Percentiles rank a stretch among this genome's conserved stretches.
Evolutionary conservation across 169 alveolate genomes (phyloP).

Genomic region (Plasmodium falciparum): DNA sequence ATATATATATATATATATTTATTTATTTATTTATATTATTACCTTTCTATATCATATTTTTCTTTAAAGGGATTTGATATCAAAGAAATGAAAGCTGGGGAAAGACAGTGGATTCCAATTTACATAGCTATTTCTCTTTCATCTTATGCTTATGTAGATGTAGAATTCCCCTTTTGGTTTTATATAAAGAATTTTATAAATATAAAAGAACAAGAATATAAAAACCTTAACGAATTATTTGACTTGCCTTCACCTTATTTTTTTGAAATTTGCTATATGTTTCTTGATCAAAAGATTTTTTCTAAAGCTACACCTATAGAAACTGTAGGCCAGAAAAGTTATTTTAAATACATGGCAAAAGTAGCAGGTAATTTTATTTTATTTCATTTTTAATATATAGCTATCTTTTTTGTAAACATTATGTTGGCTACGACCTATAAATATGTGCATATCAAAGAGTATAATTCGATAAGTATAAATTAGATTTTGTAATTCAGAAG

Average conservation of each 20-base stretch:
- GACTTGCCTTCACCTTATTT: constrained; percentile 77
- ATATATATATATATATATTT: not conserved
- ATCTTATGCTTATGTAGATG: constrained; percentile 71
- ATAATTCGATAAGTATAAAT: too few species aligned
- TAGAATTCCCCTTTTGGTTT: constrained; percentile 77
- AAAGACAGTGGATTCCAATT: constrained; percentile 75
- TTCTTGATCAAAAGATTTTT: constrained; percentile 73
- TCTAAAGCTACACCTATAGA: constrained; percentile 75
- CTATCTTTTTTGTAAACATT: too few species aligned
- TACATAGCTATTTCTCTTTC: constrained; percentile 64
- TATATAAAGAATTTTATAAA: constrained; percentile 65
- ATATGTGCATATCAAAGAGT: too few species aligned
- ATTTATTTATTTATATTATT: not conserved
- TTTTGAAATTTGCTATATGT: constrained; percentile 76
- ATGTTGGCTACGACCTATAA: too few species aligned
- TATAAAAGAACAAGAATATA: constrained; percentile 75
- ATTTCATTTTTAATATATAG: not conserved
- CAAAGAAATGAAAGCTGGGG: constrained; percentile 76
- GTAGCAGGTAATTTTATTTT: constrained; percentile 51
- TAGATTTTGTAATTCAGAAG: too few species aligned
- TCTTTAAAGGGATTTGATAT: constrained; percentile 55
- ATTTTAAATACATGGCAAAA: constrained; percentile 69
- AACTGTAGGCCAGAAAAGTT: constrained; percentile 75
- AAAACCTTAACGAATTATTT: constrained; percentile 51
- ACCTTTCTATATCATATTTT: not conserved